Base-by-base conservation (phyloP, 2,329 filamentous ascomycete species). In the Phaeophleospora eucalypticola region DNA sequence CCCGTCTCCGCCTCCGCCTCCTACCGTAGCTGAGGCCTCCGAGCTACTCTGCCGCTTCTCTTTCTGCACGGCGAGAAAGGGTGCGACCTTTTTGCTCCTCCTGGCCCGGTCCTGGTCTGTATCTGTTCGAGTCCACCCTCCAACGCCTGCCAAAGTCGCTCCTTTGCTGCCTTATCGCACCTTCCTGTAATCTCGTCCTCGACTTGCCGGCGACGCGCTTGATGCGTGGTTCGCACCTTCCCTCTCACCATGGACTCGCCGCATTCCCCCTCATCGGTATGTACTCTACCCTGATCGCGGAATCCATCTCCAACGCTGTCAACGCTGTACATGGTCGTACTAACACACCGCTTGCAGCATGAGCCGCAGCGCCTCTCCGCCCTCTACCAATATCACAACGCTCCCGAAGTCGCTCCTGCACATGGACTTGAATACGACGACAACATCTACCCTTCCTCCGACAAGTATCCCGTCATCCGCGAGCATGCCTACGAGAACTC, bases 321-420 rank as follows among this genome's bases (percentile, higher is more conserved):
- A 29, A 29, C 12, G 24, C 24, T 41, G 7, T 16, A 18, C 18
- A 12, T 9, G 16, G 29, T 36, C 15, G 41, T 34, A 40, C 52
- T 54, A 39, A 56, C 51, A 45, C 32, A 16, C 32, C 42, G 36
- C 36, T 42, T 43, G 14, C 47, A 57, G 54, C 48, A 45, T 48
- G 50, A 54, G 41, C 60, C 53, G 6, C 53, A 58, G 36, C 61
- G 62, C 29, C 56, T 66, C n/a, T 66, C 64, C 24, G 61, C 62
- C 35, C 50, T 67, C 18, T 68, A 68, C 52, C 64, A 68, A 58
- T 68, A 67, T 51, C 65, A 68, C 62, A 67, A 66, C 49, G 65
- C 65, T 12, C 65, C 65, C 20, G 65, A 68, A 51, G 64, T 68
- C 41, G 62, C 65, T n/a, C 65, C 65, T 7, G 65, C 64, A 19